Base-by-base conservation (phyloP, 805 yeast genomes). In the Kregervanrija delftensis region DNA sequence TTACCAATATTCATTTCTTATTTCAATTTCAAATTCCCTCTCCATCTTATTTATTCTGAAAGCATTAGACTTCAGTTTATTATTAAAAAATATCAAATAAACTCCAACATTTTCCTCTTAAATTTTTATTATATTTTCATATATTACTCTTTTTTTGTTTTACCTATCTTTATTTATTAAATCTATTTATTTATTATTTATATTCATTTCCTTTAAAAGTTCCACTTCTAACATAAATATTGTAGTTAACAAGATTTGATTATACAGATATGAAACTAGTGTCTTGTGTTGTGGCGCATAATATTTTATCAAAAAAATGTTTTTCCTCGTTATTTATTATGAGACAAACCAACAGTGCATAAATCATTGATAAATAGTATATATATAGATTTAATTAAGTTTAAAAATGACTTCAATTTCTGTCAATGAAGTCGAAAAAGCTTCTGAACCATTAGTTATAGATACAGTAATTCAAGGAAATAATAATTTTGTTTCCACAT, bases 401-500 rank as follows among this genome's bases (percentile, higher is more conserved):
- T 4, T 22, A 22, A 22, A 22, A 22, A 22, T 22, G 28, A 22
- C 28, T 22, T 22, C 28, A 22, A 6, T 22, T 15, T 35, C 22
- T 2, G 22, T 13, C 4, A 35, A 10, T 16, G 30, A 10, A 10
- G 10, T 35, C 15, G 30, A 28, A 8, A 35, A 17, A 15, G n/a
- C 10, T 5, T 22, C 28, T 8, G 28, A 22, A 22, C 8, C 28
- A 6, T 22, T 22, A 13, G 42, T 48, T 5, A 39, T 52, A 2
- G 63, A 57, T 39, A 56, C 63, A 0, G 54, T 63, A 14, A 49
- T 56, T n/a, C 56, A 57, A 31, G 63, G 63, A 1, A 57, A 58
- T 35, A 63, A 63, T 46, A 65, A 65, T 14, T 63, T 65, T 43
- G 62, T 65, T 11, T 64, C 67, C 8, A 61, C 64, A 10, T 50